Conservation (phyloP, 768 basidiomycete genomes). For the Roridomyces roridus region DNA sequence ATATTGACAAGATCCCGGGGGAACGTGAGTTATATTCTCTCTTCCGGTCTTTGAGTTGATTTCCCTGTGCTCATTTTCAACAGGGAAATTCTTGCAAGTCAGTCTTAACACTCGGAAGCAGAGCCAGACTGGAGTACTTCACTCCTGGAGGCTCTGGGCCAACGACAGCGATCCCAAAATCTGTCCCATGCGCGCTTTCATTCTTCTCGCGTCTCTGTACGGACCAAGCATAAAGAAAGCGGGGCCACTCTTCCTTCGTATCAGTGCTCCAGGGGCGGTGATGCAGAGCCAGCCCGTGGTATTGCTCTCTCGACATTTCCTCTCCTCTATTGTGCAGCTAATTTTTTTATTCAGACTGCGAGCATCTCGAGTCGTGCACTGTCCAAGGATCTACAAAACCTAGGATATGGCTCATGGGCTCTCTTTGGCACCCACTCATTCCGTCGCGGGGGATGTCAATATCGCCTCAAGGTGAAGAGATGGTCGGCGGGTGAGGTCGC, state of each 20-base stretch:
- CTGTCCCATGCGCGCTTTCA: constrained; percentile 22
- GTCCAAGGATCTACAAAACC: constrained; percentile 16
- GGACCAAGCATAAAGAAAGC: neutral
- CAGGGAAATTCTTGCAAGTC: neutral
- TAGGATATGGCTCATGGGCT: constrained; percentile 22
- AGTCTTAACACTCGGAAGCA: constrained; percentile 19
- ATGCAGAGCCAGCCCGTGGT: neutral
- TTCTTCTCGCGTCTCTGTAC: constrained; percentile 15
- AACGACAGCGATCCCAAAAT: constrained; percentile 24
- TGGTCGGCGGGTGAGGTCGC: constrained; percentile 23
- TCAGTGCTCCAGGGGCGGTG: neutral
- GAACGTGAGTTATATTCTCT: constrained; percentile 8
- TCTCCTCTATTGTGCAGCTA: neutral
- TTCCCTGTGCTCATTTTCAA: too few species aligned
- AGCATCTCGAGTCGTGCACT: constrained; percentile 15
- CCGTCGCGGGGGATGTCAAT: too few species aligned
- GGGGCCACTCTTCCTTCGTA: constrained; percentile 20
- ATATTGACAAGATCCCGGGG: constrained; percentile 13
- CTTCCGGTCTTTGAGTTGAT: too few species aligned
- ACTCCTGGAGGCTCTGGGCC: constrained; percentile 20
- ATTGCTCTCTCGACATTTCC: neutral
- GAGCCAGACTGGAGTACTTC: constrained; percentile 22
- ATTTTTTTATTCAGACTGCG: constrained; percentile 6
- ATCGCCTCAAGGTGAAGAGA: constrained; percentile 5
- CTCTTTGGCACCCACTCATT: constrained; percentile 28